Percentiles rank a stretch among this genome's conserved stretches.
Conservation (phyloP, 805 yeast species). For the Saccharomycopsis sp. region DNA sequence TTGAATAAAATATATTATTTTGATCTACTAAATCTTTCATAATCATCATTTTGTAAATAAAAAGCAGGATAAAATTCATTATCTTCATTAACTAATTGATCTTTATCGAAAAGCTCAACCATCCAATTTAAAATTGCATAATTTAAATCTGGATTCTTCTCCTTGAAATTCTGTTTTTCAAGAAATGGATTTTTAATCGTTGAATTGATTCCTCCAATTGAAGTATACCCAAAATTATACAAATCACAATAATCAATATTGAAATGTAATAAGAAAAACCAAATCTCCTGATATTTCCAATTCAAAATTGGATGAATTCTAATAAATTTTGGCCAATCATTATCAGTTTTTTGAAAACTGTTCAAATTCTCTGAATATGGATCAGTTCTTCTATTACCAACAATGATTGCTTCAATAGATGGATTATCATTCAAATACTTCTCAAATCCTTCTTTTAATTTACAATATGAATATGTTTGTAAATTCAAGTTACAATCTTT, state of each 20-base stretch:
- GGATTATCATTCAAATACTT: conserved; percentile 45
- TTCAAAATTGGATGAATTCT: conserved; percentile 82
- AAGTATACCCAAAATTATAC: conserved; percentile 81
- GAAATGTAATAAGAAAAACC: conserved; percentile 64
- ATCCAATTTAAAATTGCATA: conserved; percentile 1
- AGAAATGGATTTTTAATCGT: conserved; percentile 68
- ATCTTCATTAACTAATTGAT: neutral
- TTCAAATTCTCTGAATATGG: conserved; percentile 61
- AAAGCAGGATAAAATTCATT: conserved; percentile 18
- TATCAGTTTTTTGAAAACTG: conserved; percentile 68
- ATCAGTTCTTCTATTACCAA: conserved; percentile 82
- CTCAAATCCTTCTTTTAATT: conserved; percentile 59
- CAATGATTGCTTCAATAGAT: conserved; percentile 59
- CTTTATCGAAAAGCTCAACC: neutral
- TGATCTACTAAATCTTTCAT: conserved; percentile 16
- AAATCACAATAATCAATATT: conserved; percentile 61
- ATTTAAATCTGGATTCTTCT: conserved; percentile 1
- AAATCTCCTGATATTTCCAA: conserved; percentile 76
- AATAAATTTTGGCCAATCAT: conserved; percentile 82
- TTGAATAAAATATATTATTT: neutral
- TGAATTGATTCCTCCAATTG: conserved; percentile 68
- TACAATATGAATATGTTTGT: conserved; percentile 28
- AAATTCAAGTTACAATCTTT: conserved; percentile 43
- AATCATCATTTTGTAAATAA: conserved; percentile 15
- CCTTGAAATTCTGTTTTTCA: conserved; percentile 15